Evolutionary conservation across 345 rosid species (phyloP), one percentile per base, ranked within the genome.

Genomic region (Iberis pinnata): DNA sequence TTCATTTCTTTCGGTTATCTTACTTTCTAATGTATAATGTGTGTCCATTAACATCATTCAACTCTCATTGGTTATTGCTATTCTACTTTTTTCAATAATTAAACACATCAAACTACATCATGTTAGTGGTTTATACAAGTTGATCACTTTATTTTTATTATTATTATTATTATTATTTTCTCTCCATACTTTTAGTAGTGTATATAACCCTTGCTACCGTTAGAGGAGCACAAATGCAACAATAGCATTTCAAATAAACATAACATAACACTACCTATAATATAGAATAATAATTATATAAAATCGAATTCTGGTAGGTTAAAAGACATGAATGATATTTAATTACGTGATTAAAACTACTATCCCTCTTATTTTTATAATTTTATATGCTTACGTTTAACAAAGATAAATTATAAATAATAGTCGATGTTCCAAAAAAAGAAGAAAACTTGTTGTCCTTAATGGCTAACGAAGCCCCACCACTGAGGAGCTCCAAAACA

Each of bases 401-500:
- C 10, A 37, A 20, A 53, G 9, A 29, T 26, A 6, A 38, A 7
- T 4, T 4, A 43, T n/a, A n/a, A n/a, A n/a, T n/a, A 18, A 12
- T 5, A 31, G 43, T 22, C 9, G 17, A 43, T 24, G 19, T 22
- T 53, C 36, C 16, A 25, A 26, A 40, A 29, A 4, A 11, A 38
- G 19, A 54, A 45, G n/a, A 0, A 35, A 18, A 2, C 14, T 56
- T n/a, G n/a, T n/a, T n/a, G n/a, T n/a, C n/a, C n/a, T n/a, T n/a
- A n/a, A 11, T 38, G 25, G 37, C 55, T 39, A 29, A 64, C 49
- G 18, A 40, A 56, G 12, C 63, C 56, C 62, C 69, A 55, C 56
- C 63, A 49, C 58, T 35, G 51, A 56, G 58, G 63, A 64, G 46
- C 58, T 64, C 69, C 69, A 19, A 12, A 49, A 47, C 39, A 17